Conservation (phyloP, 352 stramenopile species). For the Globisporangium middletonii region DNA sequence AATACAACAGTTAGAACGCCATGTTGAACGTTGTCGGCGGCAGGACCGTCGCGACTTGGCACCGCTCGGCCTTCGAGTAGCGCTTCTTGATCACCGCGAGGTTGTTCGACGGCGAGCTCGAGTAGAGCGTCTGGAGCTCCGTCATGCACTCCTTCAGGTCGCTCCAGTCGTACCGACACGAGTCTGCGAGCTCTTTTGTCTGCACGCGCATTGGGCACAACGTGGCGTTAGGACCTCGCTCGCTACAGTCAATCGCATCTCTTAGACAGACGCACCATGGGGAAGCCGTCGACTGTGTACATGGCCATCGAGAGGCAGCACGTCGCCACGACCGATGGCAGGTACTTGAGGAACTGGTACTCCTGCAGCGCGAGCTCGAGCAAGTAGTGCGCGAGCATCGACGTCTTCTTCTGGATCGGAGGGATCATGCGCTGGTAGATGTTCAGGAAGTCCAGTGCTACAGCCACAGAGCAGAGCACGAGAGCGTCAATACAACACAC, state of each 20-base stretch:
- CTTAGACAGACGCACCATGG: conserved; percentile 33
- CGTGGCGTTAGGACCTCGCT: background rate
- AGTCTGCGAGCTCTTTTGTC: conserved; percentile 79
- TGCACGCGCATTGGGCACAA: conserved; percentile 13
- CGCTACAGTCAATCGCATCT: background rate
- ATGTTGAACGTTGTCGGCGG: conserved; percentile 77
- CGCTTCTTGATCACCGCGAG: conserved; percentile 86
- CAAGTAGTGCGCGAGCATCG: conserved; percentile 86
- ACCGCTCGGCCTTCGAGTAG: conserved; percentile 81
- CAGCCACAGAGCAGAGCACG: background rate
- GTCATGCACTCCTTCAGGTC: conserved; percentile 81
- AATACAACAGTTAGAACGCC: conserved; percentile 53
- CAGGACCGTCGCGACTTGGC: conserved; percentile 68
- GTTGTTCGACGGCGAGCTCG: conserved; percentile 73
- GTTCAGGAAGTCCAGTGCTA: conserved; percentile 86
- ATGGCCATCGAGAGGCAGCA: conserved; percentile 85
- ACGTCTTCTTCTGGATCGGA: conserved; percentile 78
- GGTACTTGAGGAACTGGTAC: conserved; percentile 82
- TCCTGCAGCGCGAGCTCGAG: conserved; percentile 85
- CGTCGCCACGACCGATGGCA: conserved; percentile 79
- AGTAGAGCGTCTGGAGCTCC: conserved; percentile 78
- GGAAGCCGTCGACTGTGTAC: conserved; percentile 77
- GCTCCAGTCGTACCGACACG: conserved; percentile 67
- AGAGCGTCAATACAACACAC: conserved; percentile 2
- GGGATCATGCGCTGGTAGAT: conserved; percentile 87